Evolutionary conservation across 495 filamentous ascomycete genomes (phyloP), one percentile per base, ranked within the genome.

Genomic region (Annulohypoxylon nitens): DNA sequence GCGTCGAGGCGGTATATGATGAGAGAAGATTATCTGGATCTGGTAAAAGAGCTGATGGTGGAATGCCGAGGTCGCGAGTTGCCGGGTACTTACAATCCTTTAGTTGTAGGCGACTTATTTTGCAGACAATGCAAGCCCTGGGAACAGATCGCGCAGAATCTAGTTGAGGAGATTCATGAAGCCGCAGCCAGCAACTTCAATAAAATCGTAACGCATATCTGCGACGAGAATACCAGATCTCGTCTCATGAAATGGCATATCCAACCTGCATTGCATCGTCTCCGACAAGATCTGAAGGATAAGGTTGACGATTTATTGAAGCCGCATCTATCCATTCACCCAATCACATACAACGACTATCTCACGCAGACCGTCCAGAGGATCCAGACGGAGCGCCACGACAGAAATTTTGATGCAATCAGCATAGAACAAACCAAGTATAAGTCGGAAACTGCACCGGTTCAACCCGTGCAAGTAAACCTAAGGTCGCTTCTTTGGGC

Each of bases 331-430:
- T 75, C 68, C n/a, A 70, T 76, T 23, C 78, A 83, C 57, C 79
- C 81, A 3, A 88, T 88, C 65, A 88, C 86, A 1, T 87, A 88
- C 72, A 87, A 86, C 69, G 81, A 86, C 69, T 82, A 88, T 61
- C 86, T 83, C 53, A 85, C 83, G 0, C 78, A 86, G 39, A 83
- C 61, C 23, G 75, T 88, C 1, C 83, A 87, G 69, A 75, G 80
- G 33, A 78, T 80, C 18, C 81, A 77, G 54, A 67, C 78, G 3
- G 16, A 64, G 33, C 78, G 84, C 10, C 80, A 77, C 54, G 77
- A 79, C 4, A 50, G 73, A 3, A 63, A 78, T 12, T 70, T 80
- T 4, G 66, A 75, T 67, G 69, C 20, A 70, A 3, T 75, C 10
- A 50, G 57, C 16, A 4, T 9, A 0, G 14, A 16, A 23, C 4